These are phyloP conservation scores for Mariannaea elegans DNA, from an alignment of 2,329 filamentous ascomycete species.

Conservation along the genomic window DNA sequence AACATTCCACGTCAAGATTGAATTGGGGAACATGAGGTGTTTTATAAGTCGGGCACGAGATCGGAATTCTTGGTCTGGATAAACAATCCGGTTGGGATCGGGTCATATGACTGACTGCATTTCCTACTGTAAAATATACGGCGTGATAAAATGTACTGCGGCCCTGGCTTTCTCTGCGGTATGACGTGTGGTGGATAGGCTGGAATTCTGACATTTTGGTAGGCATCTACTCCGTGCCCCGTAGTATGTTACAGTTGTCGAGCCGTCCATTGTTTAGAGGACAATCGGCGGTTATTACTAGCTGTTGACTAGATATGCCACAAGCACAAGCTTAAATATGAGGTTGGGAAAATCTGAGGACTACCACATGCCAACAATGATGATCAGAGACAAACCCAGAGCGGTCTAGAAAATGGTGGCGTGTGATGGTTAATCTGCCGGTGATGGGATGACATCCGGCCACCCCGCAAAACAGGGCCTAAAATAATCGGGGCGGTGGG, in stretches of 20 bases:
- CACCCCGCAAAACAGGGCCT: constrained; percentile 31
- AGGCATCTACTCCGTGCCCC: no score
- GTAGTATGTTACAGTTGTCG: constrained; percentile 1
- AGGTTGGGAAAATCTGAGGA: not conserved
- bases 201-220: not conserved
- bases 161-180: constrained; percentile 5
- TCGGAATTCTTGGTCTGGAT: no score
- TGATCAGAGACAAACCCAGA: not conserved
- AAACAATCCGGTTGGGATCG: no score
- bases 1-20: no score
- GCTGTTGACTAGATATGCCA: not conserved
- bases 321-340: not conserved
- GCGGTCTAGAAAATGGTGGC: constrained; percentile 13
- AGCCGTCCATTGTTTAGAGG: constrained; percentile 1
- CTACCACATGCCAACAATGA: not conserved
- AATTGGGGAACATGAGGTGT: no score
- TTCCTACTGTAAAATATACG: constrained; percentile 16
- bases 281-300: not conserved
- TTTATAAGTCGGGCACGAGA: no score
- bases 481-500: constrained; percentile 42
- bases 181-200: constrained; percentile 14
- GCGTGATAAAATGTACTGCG: constrained; percentile 18
- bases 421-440: constrained; percentile 21
- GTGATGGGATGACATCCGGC: constrained; percentile 27
- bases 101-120: not conserved